Evolutionary conservation across 1,139 yeast species (phyloP).

Genomic region (Sugiyamaella grinbergsii): DNA sequence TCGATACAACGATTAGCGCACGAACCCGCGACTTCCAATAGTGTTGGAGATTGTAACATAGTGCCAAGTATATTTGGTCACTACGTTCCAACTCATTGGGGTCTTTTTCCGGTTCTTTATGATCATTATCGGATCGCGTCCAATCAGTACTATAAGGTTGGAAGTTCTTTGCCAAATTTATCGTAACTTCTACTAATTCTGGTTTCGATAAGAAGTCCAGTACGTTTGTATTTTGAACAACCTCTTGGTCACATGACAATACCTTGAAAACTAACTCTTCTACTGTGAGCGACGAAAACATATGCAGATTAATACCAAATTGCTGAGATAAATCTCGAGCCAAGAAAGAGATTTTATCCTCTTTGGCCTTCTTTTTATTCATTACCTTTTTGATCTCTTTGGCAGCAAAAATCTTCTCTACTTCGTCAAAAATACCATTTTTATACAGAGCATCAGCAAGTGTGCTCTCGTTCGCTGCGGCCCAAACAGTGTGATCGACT

Average conservation of each 20-base stretch:
- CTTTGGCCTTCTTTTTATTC: slow-evolving; percentile 43
- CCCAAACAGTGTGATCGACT: slow-evolving; percentile 82
- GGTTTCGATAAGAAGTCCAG: slow-evolving; percentile 81
- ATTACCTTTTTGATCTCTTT: slow-evolving; percentile 50
- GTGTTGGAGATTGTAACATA: slow-evolving; percentile 72
- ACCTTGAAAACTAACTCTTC: slow-evolving; percentile 66
- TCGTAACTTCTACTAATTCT: slow-evolving; percentile 70
- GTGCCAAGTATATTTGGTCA: slow-evolving; percentile 75
- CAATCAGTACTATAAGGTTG: slow-evolving; percentile 70
- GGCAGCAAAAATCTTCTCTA: slow-evolving; percentile 76
- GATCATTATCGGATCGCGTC: slow-evolving; percentile 36
- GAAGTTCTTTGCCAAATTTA: slow-evolving; percentile 62
- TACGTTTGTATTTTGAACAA: slow-evolving; percentile 67
- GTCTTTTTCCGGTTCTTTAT: slow-evolving; percentile 55
- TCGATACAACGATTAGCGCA: slow-evolving; percentile 65
- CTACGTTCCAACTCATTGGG: slow-evolving; percentile 71
- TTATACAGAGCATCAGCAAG: slow-evolving; percentile 59
- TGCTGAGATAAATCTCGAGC: slow-evolving; percentile 85
- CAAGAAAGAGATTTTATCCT: slow-evolving; percentile 60
- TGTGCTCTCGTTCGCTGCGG: slow-evolving; percentile 51
- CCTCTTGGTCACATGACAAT: slow-evolving; percentile 69
- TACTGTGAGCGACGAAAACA: slow-evolving; percentile 65
- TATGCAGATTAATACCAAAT: slow-evolving; percentile 88
- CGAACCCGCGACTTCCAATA: slow-evolving; percentile 91
- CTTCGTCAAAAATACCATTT: slow-evolving; percentile 75